A percentile compares a stretch with the other conserved stretches of the same genome.
These are phyloP conservation scores for Citrus cavaleriei DNA, from an alignment of 345 rosid genomes.

Conservation along the genomic window DNA sequence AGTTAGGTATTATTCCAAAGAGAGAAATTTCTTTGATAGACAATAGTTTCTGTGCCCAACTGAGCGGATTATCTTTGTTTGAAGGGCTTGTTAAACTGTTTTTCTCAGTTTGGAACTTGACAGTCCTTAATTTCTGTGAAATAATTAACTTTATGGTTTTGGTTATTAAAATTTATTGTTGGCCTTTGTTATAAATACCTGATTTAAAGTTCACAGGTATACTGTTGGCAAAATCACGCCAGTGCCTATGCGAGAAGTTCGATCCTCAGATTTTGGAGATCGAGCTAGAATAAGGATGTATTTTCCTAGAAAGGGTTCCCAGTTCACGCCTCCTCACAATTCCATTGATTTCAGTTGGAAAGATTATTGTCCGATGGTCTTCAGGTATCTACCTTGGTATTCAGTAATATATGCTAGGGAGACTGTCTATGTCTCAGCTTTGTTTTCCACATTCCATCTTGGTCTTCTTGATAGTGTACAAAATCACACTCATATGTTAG, in stretches of 20 bases:
- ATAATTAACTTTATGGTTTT: not conserved
- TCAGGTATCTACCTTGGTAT: slow-evolving; percentile 51
- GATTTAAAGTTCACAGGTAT: slow-evolving; percentile 65
- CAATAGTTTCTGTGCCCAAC: not conserved
- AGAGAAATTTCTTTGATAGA: not conserved
- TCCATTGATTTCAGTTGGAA: slow-evolving; percentile 90
- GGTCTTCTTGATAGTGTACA: not conserved
- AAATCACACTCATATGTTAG: not conserved
- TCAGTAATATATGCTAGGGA: not conserved
- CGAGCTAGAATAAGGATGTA: slow-evolving; percentile 92
- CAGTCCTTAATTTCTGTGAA: not conserved
- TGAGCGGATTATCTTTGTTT: not conserved
- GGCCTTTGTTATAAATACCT: slow-evolving; percentile 15
- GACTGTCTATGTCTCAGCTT: not conserved
- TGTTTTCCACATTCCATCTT: not conserved
- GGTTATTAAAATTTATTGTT: not conserved
- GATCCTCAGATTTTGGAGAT: slow-evolving; percentile 84
- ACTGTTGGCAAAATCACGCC: slow-evolving; percentile 97
- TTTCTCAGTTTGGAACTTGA: not conserved
- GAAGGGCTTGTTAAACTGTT: not conserved
- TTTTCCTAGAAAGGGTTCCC: slow-evolving; percentile 85
- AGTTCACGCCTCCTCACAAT: slow-evolving; percentile 83
- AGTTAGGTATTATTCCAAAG: not conserved
- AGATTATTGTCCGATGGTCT: slow-evolving; percentile 98
- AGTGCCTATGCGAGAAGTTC: slow-evolving; percentile 85